Evolutionary conservation across 148 eudicot genomes (phyloP), one percentile per base, ranked within the genome.

Genomic region (Bassia scoparia): DNA sequence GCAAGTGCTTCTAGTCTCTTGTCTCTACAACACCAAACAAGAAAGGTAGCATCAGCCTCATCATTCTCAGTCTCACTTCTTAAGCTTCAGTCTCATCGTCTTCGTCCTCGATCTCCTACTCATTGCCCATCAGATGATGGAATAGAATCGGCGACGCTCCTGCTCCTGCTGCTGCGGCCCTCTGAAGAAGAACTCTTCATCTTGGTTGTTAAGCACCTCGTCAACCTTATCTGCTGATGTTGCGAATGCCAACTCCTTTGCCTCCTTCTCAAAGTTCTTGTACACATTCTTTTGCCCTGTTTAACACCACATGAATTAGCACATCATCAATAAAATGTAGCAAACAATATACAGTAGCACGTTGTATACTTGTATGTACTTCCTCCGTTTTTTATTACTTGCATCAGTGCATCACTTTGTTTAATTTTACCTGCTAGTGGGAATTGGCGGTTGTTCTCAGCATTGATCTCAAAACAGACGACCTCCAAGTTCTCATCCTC

Each of bases 231-330:
- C 81, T 0, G 88, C 85, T n/a, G 86, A 65, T 7, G 63, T 68
- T 0, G 82, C 81, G 3, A 91, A 94, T 0, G 90, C 82, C 72
- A 94, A 61, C 84, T 88, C 89, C 77, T 85, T 87, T 0, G 97
- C 98, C 31, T 85, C 91, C 50, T 58, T 82, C 79, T 91, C 89
- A 12, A 88, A 62, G 26, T 87, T 87, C 68, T 67, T 86, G 60
- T 87, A 21, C 67, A 94, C 77, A 76, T 82, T 88, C 79, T 74
- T 83, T 71, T 71, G 78, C 41, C 96, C 96, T 85, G 83, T 66
- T 17, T 1, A 2, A 13, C 68, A 38, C 4, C 1, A 64, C 23
- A 26, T 20, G 5, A 10, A 11, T 12, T 18, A 64, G 23, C 30
- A 41, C 44, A 41, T 41, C 8, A 41, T 41, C 0, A 8, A 41